Conservation (phyloP, 73 alveolate species). For the Tetrahymena malaccensis region DNA sequence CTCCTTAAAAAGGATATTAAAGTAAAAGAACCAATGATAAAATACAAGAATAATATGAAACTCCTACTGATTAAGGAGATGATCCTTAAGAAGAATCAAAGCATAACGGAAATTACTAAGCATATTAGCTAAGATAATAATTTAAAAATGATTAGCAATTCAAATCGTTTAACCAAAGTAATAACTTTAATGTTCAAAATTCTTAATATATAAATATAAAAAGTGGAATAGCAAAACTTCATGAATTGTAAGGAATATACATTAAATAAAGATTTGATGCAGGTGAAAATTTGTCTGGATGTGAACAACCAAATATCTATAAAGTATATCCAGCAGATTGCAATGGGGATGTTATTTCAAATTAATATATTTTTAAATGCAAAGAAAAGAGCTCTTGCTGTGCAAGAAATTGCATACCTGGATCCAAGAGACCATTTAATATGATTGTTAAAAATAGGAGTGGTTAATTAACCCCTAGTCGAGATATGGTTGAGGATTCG, state of each 20-base stretch:
- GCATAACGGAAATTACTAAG: no score
- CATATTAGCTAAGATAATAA: not conserved
- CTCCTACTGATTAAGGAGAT: not conserved
- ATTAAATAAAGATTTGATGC: not conserved
- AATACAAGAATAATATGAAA: not conserved
- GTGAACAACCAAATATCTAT: not conserved
- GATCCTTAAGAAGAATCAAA: not conserved
- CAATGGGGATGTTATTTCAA: not conserved
- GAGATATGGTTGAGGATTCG: not conserved
- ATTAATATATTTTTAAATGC: not conserved
- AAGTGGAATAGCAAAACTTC: not conserved
- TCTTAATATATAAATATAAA: not conserved
- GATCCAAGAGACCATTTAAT: not conserved
- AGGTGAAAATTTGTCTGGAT: not conserved
- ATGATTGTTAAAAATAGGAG: not conserved
- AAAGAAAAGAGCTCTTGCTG: not conserved
- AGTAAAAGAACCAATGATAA: not conserved
- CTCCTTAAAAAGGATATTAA: not conserved
- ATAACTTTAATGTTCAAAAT: not conserved
- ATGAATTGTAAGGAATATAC: not conserved
- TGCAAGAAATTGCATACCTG: not conserved
- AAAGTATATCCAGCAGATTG: not conserved
- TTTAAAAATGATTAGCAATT: not conserved
- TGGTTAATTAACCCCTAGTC: not conserved
- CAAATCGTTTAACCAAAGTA: not conserved